Conservation (phyloP, 1,284 basidiomycete species). For the Leccinum fuscescens region DNA sequence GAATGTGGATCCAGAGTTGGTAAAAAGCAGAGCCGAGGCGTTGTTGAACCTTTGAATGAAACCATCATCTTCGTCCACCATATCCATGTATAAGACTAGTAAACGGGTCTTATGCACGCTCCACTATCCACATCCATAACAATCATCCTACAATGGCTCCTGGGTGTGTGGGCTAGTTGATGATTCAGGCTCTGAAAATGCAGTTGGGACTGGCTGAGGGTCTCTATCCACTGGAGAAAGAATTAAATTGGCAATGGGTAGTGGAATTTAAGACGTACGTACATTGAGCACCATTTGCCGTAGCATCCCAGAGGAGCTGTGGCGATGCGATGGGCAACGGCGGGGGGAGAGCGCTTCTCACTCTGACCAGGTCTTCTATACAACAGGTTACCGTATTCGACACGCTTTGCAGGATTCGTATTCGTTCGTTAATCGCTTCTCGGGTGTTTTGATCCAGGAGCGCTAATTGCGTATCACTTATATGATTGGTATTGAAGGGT, state of each 20-base stretch:
- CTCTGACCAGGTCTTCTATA: slow-evolving; percentile 72
- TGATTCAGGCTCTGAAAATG: slow-evolving; percentile 1
- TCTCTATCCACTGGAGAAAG: slow-evolving; percentile 4
- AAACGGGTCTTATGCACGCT: slow-evolving; percentile 6
- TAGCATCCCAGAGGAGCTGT: slow-evolving; percentile 1
- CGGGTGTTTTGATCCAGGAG: slow-evolving; percentile 64
- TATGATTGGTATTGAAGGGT: slow-evolving; percentile 30
- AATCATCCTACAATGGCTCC: slow-evolving; percentile 3
- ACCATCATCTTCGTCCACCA: slow-evolving; percentile 1
- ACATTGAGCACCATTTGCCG: slow-evolving; percentile 12
- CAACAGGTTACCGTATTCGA: slow-evolving; percentile 67
- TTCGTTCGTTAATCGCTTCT: slow-evolving; percentile 79
- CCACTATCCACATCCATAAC: not conserved
- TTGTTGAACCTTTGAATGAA: slow-evolving; percentile 32
- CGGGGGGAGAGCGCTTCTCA: slow-evolving; percentile 67
- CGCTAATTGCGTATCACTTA: slow-evolving; percentile 60
- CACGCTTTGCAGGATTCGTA: slow-evolving; percentile 73
- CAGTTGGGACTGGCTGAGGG: not conserved
- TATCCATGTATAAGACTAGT: not conserved
- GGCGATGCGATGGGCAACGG: slow-evolving; percentile 9
- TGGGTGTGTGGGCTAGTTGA: not conserved
- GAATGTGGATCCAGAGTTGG: slow-evolving; percentile 52
- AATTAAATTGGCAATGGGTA: slow-evolving; percentile 5
- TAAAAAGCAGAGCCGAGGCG: slow-evolving; percentile 49
- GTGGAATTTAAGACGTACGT: slow-evolving; percentile 7